Evolutionary conservation across 208 protist genomes (phyloP).

Genomic region (Trypanosomatidae sp.): DNA sequence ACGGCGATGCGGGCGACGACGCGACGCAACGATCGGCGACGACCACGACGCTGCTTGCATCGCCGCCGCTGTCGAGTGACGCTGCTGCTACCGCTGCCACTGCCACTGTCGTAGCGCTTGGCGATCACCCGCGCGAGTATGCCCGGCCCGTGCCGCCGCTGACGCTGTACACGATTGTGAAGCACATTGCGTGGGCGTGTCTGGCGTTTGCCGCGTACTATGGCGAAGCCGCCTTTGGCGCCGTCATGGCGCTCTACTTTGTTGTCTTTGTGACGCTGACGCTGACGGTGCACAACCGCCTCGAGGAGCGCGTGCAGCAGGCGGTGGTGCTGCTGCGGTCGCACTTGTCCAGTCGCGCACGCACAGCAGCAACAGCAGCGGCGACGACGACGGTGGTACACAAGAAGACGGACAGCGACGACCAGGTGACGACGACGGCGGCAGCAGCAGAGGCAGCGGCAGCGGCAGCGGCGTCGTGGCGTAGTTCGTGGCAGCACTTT

Average conservation of each 20-base stretch:
- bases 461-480: neutral
- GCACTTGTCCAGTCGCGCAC: neutral
- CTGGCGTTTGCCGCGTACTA: constrained; percentile 28
- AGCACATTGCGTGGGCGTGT: constrained; percentile 31
- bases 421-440: neutral
- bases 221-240: constrained; percentile 13
- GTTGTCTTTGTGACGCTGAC: constrained; percentile 44
- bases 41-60: neutral
- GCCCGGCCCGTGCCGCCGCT: constrained; percentile 29
- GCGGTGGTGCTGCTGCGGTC: constrained; percentile 13
- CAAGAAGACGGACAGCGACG: neutral
- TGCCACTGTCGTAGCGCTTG: constrained; percentile 9
- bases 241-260: constrained; percentile 35
- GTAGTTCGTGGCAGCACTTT: constrained; percentile 26
- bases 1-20: neutral
- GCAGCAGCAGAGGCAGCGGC: neutral
- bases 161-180: constrained; percentile 22
- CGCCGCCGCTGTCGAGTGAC: constrained; percentile 1
- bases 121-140: constrained; percentile 26
- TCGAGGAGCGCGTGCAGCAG: constrained; percentile 17
- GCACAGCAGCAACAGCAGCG: neutral
- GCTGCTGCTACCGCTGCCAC: constrained; percentile 7
- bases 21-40: neutral
- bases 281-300: constrained; percentile 24
- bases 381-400: neutral